phyloP scores from a whole-genome alignment of 2,329 filamentous ascomycete species.

The Penicillium sp. region DNA sequence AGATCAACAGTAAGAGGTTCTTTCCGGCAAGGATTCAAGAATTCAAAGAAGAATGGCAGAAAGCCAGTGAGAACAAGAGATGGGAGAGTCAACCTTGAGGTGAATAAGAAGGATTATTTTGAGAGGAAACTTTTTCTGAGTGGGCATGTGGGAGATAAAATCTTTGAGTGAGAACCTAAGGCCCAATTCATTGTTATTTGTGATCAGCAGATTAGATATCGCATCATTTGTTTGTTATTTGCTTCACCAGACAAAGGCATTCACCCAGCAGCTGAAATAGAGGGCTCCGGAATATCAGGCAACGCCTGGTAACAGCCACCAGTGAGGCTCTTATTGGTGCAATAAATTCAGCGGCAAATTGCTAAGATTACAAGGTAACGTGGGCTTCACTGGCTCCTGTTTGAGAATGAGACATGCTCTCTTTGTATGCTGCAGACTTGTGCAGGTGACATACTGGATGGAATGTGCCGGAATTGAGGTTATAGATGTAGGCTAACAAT shows the following conservation, averaged over 20 bases:
- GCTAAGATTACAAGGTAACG: conserved; percentile 1
- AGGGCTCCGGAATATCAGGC: conserved; percentile 4
- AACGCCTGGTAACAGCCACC: not conserved
- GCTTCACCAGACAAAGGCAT: not conserved
- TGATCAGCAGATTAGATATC: not conserved
- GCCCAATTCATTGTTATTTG: not conserved
- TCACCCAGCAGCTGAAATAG: not conserved
- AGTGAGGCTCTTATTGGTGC: not conserved
- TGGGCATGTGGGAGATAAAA: not conserved
- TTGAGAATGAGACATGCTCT: not conserved
- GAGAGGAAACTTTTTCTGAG: not conserved
- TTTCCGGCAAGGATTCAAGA: not conserved
- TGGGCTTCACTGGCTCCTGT: not conserved
- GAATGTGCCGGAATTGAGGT: not conserved
- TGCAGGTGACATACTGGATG: not conserved
- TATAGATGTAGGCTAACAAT: not conserved
- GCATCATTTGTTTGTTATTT: not conserved
- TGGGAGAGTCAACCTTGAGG: not conserved
- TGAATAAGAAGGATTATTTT: not conserved
- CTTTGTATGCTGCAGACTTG: not conserved
- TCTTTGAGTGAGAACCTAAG: not conserved
- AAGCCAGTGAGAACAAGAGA: not conserved
- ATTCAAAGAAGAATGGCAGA: not conserved
- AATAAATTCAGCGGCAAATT: conserved; percentile 2
- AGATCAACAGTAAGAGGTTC: not conserved